phyloP scores from a whole-genome alignment of 257 asterid species.

The Ligustrum vulgare region DNA sequence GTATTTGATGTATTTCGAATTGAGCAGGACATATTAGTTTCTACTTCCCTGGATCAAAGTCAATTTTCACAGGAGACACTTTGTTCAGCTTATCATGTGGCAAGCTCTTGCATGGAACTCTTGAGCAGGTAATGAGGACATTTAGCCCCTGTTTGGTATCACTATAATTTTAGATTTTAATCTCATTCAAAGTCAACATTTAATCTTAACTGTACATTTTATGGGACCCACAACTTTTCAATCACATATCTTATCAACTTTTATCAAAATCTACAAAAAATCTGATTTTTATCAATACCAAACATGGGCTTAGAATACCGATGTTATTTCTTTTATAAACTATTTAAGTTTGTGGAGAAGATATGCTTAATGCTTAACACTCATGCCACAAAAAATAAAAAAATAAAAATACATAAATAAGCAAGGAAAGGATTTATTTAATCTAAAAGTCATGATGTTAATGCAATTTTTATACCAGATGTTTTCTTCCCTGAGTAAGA shows the following conservation, averaged over 20 bases:
- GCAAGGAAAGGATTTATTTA: slow-evolving; percentile 1
- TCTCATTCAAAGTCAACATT: no score
- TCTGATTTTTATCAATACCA: no score
- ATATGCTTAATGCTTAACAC: neutral
- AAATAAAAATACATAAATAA: neutral
- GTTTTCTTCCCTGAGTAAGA: slow-evolving; percentile 75
- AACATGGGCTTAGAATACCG: neutral
- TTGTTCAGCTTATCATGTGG: slow-evolving; percentile 97
- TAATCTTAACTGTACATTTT: no score
- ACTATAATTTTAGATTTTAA: no score
- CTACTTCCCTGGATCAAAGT: slow-evolving; percentile 82
- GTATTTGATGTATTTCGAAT: neutral
- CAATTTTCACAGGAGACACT: slow-evolving; percentile 92
- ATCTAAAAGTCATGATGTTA: slow-evolving; percentile 1
- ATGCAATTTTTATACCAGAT: slow-evolving; percentile 52
- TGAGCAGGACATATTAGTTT: slow-evolving; percentile 82
- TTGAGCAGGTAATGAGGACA: slow-evolving; percentile 58
- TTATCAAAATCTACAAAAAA: no score
- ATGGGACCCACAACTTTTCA: no score
- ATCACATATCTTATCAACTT: no score
- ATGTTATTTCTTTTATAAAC: slow-evolving; percentile 10
- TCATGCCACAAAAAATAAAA: neutral
- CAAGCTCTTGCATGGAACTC: slow-evolving; percentile 91
- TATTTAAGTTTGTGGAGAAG: neutral
- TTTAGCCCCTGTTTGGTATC: no score